Percentiles rank a stretch among this genome's conserved stretches.
These are phyloP conservation scores for Epichloe typhina DNA, from an alignment of 2,329 filamentous ascomycete species.

Conservation along the genomic window DNA sequence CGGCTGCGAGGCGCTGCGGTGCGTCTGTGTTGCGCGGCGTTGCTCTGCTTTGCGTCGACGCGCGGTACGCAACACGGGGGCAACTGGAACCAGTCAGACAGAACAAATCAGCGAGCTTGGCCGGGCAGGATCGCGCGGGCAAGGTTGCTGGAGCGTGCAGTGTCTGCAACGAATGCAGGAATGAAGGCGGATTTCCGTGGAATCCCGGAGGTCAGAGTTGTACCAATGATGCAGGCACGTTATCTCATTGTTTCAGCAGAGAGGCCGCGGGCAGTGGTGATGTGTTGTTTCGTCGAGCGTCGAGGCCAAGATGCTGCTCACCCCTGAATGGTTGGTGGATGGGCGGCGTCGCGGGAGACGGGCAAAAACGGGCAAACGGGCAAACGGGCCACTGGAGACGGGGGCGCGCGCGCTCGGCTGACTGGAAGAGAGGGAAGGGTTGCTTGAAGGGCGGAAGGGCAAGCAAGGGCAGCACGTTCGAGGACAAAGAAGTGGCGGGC, in stretches of 20 bases:
- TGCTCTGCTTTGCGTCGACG: conserved; percentile 2
- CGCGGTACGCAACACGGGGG: conserved; percentile 3
- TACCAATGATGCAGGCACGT: conserved; percentile 23
- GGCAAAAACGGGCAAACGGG: neutral
- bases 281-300: conserved; percentile 20
- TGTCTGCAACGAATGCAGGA: conserved; percentile 1
- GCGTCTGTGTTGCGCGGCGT: neutral
- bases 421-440: neutral
- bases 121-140: neutral
- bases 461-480: neutral
- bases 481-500: neutral
- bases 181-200: conserved; percentile 6
- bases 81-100: neutral
- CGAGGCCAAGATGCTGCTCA: conserved; percentile 11
- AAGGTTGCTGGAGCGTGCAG: neutral
- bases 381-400: neutral
- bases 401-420: neutral
- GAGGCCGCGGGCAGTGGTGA: conserved; percentile 15
- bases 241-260: conserved; percentile 30
- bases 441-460: neutral
- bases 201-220: conserved; percentile 10
- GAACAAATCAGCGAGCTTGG: neutral
- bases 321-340: conserved; percentile 9
- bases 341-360: conserved; percentile 4
- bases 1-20: conserved; percentile 3